phyloP scores from a whole-genome alignment of 257 asterid genomes.

The Solanum medicagineum region DNA sequence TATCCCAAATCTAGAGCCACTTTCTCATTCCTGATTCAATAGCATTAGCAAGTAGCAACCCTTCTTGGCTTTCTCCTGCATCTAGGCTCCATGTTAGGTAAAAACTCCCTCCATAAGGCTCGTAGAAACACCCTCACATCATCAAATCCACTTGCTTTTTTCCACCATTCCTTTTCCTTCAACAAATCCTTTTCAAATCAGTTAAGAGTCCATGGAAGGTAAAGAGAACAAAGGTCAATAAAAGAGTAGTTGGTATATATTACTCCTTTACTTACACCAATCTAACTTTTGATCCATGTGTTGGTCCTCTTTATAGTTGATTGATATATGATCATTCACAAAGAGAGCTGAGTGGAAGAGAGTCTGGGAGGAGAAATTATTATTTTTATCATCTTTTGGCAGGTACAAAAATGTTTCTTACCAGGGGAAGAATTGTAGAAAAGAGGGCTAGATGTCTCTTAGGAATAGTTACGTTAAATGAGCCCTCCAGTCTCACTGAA shows the following conservation, averaged over 20 bases:
- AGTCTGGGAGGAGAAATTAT: neutral
- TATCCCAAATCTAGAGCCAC: neutral
- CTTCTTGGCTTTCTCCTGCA: neutral
- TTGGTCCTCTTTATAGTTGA: neutral
- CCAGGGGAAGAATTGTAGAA: neutral
- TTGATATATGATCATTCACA: neutral
- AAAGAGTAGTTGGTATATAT: neutral
- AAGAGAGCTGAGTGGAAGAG: neutral
- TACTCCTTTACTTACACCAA: neutral
- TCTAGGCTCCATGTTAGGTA: neutral
- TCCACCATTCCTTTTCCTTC: neutral
- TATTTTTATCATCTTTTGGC: neutral
- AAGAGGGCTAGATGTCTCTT: neutral
- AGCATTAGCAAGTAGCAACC: neutral
- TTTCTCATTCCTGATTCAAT: neutral
- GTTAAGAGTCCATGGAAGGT: neutral
- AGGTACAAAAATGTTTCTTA: neutral
- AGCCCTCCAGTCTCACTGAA: neutral
- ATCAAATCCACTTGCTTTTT: neutral
- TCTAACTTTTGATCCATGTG: neutral
- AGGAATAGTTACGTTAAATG: neutral
- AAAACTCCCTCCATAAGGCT: neutral
- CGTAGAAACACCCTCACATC: neutral
- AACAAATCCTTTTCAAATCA: neutral
- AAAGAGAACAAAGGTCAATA: neutral